Evolutionary conservation across 2,329 filamentous ascomycete genomes (phyloP), one percentile per base, ranked within the genome.

Genomic region (Fusarium irregulare): DNA sequence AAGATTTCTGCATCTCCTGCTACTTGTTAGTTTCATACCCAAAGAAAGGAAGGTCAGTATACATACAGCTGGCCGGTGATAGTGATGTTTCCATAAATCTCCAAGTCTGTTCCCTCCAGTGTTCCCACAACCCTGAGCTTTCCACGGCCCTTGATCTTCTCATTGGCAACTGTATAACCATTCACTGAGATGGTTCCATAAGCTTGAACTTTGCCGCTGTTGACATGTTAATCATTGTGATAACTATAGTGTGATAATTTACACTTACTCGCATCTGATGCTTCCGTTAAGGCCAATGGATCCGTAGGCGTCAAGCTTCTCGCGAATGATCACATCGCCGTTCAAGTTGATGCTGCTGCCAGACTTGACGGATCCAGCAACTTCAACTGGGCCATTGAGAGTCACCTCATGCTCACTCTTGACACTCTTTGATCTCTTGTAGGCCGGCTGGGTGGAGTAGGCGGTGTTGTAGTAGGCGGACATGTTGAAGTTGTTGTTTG

Each of bases 271-370:
- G 78, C 82, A 84, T 16, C 75, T 80, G 62, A 85, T 64, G 50
- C 76, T 82, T 37, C 83, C 83, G 20, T 78, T 78, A 28, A 85
- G 76, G 7, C 78, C 77, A 40, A 85, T 79, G 56, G 77, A 75
- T 6, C 83, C 83, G 51, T 85, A 85, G 13, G 83, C 83, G 64
- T 86, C 83, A 30, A 85, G 78, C 55, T 79, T 79, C 30, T 83
- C 83, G 7, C 76, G 75, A n/a, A 86, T 77, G 20, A 77, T 74
- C 45, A 86, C 80, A 56, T 84, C 81, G 5, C 83, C 84, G 6
- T 79, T 74, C 27, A 87, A 79, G 16, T 75, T 79, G 53, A 86
- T 80, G 28, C 80, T 80, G 9, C 83, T 80, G 54, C 81, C 83
- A 8, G 81, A 83, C 66, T 81, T 80, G 71, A 87, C 81, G 5